These are phyloP conservation scores for Hypomyces perniciosus DNA, from an alignment of 2,329 filamentous ascomycete genomes.

Conservation along the genomic window DNA sequence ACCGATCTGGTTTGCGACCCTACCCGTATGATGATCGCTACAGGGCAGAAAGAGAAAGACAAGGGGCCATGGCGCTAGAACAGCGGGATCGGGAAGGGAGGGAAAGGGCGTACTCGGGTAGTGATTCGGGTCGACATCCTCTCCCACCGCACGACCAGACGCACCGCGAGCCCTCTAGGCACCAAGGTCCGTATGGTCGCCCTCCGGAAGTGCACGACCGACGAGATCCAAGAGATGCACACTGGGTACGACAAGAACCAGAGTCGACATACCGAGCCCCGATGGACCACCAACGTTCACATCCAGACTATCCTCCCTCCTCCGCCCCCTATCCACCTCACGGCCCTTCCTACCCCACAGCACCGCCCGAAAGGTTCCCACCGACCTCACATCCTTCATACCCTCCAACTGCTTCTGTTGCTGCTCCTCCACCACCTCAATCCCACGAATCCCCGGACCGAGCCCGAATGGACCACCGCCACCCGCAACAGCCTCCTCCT, in stretches of 20 bases:
- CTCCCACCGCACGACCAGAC: conserved; percentile 31
- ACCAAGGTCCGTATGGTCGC: conserved; percentile 38
- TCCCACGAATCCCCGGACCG: conserved; percentile 48
- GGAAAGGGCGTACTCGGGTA: conserved; percentile 44
- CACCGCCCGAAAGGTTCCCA: conserved; percentile 29
- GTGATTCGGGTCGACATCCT: conserved; percentile 40
- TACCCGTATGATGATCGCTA: conserved; percentile 49
- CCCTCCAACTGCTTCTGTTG: conserved; percentile 17
- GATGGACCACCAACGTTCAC: conserved; percentile 37
- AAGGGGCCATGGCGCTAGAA: conserved; percentile 39
- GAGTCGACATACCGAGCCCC: conserved; percentile 29
- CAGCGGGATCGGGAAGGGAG: conserved; percentile 38
- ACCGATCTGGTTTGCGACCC: conserved; percentile 40
- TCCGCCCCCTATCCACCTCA: conserved; percentile 33
- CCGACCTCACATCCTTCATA: conserved; percentile 30
- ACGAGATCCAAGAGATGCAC: conserved; percentile 28
- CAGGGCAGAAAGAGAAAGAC: conserved; percentile 42
- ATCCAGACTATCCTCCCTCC: conserved; percentile 43
- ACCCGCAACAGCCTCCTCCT: conserved; percentile 32
- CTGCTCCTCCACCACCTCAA: conserved; percentile 20
- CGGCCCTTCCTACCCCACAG: conserved; percentile 24
- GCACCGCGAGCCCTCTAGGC: conserved; percentile 39
- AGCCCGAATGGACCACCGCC: conserved; percentile 36
- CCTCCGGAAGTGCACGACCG: conserved; percentile 37
- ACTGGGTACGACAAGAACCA: conserved; percentile 27